Evolutionary conservation across 2,329 filamentous ascomycete genomes (phyloP).

Genomic region (Fusarium beomiforme): DNA sequence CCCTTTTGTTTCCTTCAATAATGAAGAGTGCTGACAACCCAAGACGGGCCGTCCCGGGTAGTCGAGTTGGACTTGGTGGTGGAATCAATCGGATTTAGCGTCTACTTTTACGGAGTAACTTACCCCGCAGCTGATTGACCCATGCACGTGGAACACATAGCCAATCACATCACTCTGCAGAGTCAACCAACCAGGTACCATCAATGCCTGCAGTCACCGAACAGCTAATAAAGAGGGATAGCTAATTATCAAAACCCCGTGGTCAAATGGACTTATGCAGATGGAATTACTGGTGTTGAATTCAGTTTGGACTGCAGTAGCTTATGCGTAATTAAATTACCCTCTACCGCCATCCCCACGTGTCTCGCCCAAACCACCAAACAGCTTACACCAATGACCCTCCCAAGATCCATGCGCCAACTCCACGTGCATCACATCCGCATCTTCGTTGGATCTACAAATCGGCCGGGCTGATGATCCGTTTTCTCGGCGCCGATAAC

Average conservation of each 20-base stretch:
- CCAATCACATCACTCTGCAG: neutral
- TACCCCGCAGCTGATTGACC: neutral
- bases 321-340: neutral
- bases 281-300: neutral
- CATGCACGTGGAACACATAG: neutral
- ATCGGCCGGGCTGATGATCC: constrained; percentile 9
- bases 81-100: too few species aligned
- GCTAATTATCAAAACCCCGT: too few species aligned
- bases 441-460: constrained; percentile 30
- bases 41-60: too few species aligned
- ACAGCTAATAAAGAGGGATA: neutral
- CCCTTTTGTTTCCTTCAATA: neutral
- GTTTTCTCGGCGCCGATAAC: constrained; percentile 2
- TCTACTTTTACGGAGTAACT: too few species aligned
- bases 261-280: too few species aligned
- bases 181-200: neutral
- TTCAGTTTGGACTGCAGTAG: neutral
- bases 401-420: constrained; percentile 13
- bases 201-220: neutral
- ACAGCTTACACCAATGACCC: neutral
- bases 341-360: constrained; percentile 23
- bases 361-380: constrained; percentile 4
- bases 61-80: too few species aligned
- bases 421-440: constrained; percentile 31
- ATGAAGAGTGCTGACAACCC: too few species aligned